Evolutionary conservation across 2,329 filamentous ascomycete species (phyloP), one percentile per base, ranked within the genome.

Genomic region (Tolypocladium nubicola): DNA sequence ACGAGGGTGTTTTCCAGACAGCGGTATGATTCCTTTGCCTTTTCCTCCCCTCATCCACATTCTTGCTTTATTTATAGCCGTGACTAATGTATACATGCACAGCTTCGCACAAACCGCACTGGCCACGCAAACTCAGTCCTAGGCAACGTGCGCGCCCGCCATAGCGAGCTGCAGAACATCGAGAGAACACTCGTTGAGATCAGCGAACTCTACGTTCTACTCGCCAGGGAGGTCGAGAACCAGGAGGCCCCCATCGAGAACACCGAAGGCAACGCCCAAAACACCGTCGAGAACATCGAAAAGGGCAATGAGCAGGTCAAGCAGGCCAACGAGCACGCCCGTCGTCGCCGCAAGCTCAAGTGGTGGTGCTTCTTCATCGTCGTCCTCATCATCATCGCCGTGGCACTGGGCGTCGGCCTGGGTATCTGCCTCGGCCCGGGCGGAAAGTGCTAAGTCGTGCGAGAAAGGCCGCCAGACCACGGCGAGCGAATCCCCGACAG

Each of bases 151-250:
- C 87, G 88, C 62, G 88, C 88, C 41, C 88, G 89, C 57, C 89
- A 93, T 77, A 89, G 88, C 68, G 89, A 93, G 73, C 85, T 93
- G 61, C 83, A 89, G 74, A 84, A 83, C 71, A 93, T 94, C 64
- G 88, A 93, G 72, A 79, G 82, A 68, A 90, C 87, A 7, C 79
- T 93, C 62, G 75, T 76, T 40, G 87, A 93, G 70, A 80, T 93
- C 47, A 79, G 83, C 33, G 69, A 79, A 53, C 79, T 93, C 64
- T 91, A 90, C 76, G 77, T 85, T 62, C 85, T 92, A 66, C 83
- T 94, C 60, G 87, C 88, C 59, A 82, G 89, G 64, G 79, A 86
- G 65, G 47, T 50, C 16, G 47, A 4, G 19, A 1, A 8, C 0
- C 88, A 93, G 68, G 88, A 90, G 59, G 73, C 77, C 21, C 75